Conservation (phyloP, 441 rosid genomes). For the Euphorbia schlechtendalii region DNA sequence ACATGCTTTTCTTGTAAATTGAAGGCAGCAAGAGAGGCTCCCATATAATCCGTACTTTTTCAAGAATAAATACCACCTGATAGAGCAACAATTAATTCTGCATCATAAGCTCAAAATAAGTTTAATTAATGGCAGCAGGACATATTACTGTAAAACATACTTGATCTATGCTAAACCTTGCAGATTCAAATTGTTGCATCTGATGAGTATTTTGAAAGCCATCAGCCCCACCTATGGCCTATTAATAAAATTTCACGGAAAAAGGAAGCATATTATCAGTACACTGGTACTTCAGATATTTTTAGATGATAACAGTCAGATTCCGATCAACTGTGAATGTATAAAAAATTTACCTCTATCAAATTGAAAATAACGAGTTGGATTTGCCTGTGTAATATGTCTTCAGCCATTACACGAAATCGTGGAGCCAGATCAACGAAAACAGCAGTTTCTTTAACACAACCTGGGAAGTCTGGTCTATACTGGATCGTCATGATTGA, state of each 20-base stretch:
- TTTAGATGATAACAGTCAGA: background rate
- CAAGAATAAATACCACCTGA: conserved; percentile 84
- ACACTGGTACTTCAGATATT: conserved; percentile 8
- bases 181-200: conserved; percentile 74
- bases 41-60: conserved; percentile 93
- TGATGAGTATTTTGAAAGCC: conserved; percentile 96
- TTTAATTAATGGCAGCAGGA: conserved; percentile 9
- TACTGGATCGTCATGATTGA: conserved; percentile 46
- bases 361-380: conserved; percentile 63
- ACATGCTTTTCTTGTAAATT: conserved; percentile 82
- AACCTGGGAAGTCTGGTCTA: conserved; percentile 73
- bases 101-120: conserved; percentile 5
- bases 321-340: background rate
- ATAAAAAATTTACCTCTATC: conserved; percentile 49
- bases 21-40: conserved; percentile 75
- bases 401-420: conserved; percentile 74
- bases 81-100: conserved; percentile 15
- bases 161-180: conserved; percentile 86
- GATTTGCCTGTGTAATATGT: conserved; percentile 73
- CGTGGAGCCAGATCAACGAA: conserved; percentile 92
- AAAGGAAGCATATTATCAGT: background rate
- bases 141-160: conserved; percentile 24
- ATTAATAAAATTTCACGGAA: conserved; percentile 17
- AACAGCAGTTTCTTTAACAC: conserved; percentile 75
- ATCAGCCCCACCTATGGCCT: conserved; percentile 91